phyloP scores from a whole-genome alignment of 2,329 filamentous ascomycete genomes.

The Colletotrichum coccodes region DNA sequence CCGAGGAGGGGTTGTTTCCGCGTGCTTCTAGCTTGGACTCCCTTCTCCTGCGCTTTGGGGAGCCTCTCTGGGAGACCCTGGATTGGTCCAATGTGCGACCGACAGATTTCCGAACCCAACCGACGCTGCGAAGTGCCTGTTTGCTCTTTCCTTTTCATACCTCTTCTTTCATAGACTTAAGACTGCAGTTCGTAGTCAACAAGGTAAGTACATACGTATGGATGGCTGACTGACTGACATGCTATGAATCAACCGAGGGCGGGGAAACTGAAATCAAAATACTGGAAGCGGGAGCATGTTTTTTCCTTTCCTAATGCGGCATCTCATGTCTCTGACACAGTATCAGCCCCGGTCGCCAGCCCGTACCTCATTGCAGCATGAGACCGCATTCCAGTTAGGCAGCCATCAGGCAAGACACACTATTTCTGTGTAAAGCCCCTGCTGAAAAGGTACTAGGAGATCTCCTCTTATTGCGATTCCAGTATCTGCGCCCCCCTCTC shows the following conservation, averaged over 20 bases:
- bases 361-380: not conserved
- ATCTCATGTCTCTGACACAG: not conserved
- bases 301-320: conserved; percentile 32
- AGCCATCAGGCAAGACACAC: not conserved
- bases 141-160: not conserved
- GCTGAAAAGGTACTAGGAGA: not conserved
- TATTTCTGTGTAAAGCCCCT: not conserved
- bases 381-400: not conserved
- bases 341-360: not conserved
- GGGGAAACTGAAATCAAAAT: conserved; percentile 14
- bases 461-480: not conserved
- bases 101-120: not conserved
- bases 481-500: not conserved
- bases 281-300: conserved; percentile 24
- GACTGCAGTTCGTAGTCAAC: not conserved
- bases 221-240: not conserved
- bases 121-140: not conserved
- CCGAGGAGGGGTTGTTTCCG: conserved; percentile 27
- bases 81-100: not conserved
- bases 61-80: not conserved
- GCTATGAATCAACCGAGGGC: conserved; percentile 1
- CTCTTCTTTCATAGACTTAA: not conserved
- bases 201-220: not conserved
- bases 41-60: not conserved
- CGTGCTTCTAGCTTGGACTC: conserved; percentile 22